Base-by-base conservation (phyloP, 257 asterid species). In the Jacaranda mimosifolia region DNA sequence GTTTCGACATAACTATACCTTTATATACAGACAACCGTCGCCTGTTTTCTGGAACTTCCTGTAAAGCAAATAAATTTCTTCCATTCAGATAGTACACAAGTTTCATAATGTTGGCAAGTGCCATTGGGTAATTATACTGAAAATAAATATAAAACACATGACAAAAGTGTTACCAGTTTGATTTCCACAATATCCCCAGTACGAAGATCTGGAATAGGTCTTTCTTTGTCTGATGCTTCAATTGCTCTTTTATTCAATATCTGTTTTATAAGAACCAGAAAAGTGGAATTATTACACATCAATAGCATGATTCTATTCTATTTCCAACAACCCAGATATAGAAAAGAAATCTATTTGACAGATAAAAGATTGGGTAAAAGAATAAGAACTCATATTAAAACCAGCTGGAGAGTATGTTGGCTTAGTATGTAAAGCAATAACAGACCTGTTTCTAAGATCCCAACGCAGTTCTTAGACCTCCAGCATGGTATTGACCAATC, bases 11-110 rank as follows among this genome's bases (percentile, higher is more conserved):
- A 75, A 94, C 86, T 85, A 92, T 94, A 64, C 99, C 99, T 83
- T 94, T 94, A 79, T 94, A 92, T 19, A 87, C 78, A 49, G 98
- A 90, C 80, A 94, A 77, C 72, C 99, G 81, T 46, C 90, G 85
- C 83, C 87, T 91, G 79, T 91, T 94, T 77, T 91, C 97, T 2
- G 97, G 97, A 43, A 91, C 96, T 87, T 91, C 97, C 99, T 94
- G 82, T 42, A 72, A 76, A 68, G 32, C 76, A 80, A 60, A 72
- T 45, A 62, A 74, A 56, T 4, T 9, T 64, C 48, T 59, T 40
- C 38, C 60, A 66, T 73, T 79, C 55, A 80, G 71, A 63, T 77
- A 70, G 38, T 45, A 57, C 67, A 67, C 38, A 53, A 6, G 11
- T 32, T 77, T 73, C 69, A 73, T 26, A 17, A 68, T 18, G 48